A percentile compares a stretch with the other conserved stretches of the same genome.
Evolutionary conservation across 2,329 filamentous ascomycete genomes (phyloP).

Genomic region (Calonectria henricotiae): DNA sequence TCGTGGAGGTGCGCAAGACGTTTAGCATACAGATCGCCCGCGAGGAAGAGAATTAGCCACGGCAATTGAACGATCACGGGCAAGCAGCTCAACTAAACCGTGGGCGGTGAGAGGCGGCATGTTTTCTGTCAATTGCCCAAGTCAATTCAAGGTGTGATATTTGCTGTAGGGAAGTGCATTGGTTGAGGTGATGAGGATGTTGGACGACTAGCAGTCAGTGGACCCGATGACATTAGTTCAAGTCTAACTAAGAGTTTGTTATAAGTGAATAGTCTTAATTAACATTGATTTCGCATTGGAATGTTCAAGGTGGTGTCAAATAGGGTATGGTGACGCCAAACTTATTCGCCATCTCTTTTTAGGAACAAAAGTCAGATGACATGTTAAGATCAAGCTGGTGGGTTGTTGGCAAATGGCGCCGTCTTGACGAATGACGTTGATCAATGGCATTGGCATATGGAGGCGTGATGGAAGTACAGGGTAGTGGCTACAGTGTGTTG

Average conservation of each 20-base stretch:
- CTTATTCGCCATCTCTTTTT: no score
- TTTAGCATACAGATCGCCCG: slow-evolving; percentile 56
- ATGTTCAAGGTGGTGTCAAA: not conserved
- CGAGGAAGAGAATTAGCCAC: slow-evolving; percentile 5
- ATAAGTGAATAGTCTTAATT: slow-evolving; percentile 33
- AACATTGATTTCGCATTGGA: slow-evolving; percentile 13
- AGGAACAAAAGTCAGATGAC: no score
- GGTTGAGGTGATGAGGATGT: not conserved
- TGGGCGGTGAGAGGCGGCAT: not conserved
- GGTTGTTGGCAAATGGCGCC: not conserved
- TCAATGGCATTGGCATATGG: not conserved
- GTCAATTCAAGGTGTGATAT: not conserved
- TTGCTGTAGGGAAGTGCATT: not conserved
- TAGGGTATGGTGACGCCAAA: no score
- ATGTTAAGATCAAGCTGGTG: not conserved
- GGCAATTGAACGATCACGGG: not conserved
- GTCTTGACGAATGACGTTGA: not conserved
- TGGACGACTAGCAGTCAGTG: not conserved
- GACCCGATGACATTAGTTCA: not conserved
- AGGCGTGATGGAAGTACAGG: not conserved
- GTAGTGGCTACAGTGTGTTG: slow-evolving; percentile 1
- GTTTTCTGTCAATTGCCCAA: not conserved
- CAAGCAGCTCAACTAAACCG: no score
- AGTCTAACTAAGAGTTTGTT: not conserved
- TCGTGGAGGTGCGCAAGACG: slow-evolving; percentile 85